These are phyloP conservation scores for Prillingera fragicola DNA, from an alignment of 1,284 basidiomycete species.

Conservation along the genomic window DNA sequence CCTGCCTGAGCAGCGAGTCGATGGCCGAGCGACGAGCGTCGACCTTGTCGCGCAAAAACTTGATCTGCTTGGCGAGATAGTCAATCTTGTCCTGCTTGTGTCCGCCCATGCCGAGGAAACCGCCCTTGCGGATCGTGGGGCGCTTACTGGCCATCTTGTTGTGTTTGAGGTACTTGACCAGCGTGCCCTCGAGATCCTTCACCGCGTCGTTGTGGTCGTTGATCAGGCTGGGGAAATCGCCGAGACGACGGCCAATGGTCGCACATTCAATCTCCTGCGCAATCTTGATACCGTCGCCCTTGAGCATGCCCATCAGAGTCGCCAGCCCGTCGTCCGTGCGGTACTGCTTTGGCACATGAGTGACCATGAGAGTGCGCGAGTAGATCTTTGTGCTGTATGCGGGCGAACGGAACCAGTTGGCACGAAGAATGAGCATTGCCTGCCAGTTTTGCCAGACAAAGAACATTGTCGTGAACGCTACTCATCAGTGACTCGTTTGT, in stretches of 20 bases:
- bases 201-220: constrained; percentile 81
- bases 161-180: constrained; percentile 78
- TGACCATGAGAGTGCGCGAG: constrained; percentile 52
- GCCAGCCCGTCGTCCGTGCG: constrained; percentile 71
- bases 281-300: constrained; percentile 51
- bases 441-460: constrained; percentile 65
- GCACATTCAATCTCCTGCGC: constrained; percentile 39
- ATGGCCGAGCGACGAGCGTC: constrained; percentile 70
- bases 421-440: constrained; percentile 56
- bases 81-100: constrained; percentile 73
- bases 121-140: constrained; percentile 67
- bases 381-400: constrained; percentile 47
- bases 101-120: constrained; percentile 68
- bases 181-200: constrained; percentile 69
- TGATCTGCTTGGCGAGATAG: constrained; percentile 67
- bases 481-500: background rate
- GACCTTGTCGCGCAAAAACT: constrained; percentile 59
- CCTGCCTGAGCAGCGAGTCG: constrained; percentile 52
- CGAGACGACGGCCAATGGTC: constrained; percentile 39
- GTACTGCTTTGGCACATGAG: constrained; percentile 64
- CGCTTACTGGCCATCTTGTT: constrained; percentile 67
- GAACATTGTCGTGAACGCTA: constrained; percentile 39
- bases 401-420: constrained; percentile 46
- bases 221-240: constrained; percentile 47
- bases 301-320: constrained; percentile 63